These are phyloP conservation scores for Lachancea nothofagi DNA, from an alignment of 805 yeast species.

Conservation along the genomic window DNA sequence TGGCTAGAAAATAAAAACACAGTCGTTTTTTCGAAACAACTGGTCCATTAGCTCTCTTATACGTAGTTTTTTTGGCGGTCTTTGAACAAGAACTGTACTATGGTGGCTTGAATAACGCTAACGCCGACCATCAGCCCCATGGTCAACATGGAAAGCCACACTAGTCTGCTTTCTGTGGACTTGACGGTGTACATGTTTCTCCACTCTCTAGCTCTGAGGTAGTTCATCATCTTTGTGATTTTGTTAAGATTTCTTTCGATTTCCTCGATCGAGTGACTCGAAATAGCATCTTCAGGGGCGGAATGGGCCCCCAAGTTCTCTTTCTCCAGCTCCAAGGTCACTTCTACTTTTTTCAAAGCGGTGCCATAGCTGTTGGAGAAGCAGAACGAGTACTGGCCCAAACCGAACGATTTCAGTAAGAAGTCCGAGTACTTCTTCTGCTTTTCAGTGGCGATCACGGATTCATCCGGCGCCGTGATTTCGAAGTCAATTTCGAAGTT, in stretches of 20 bases:
- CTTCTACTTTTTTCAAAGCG: slow-evolving; percentile 58
- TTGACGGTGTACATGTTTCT: slow-evolving; percentile 90
- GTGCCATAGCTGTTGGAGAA: slow-evolving; percentile 61
- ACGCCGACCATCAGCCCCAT: slow-evolving; percentile 70
- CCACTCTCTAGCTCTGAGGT: slow-evolving; percentile 93
- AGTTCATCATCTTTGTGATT: slow-evolving; percentile 60
- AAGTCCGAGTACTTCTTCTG: slow-evolving; percentile 63
- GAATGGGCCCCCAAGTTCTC: slow-evolving; percentile 39
- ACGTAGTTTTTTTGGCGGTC: slow-evolving; percentile 39
- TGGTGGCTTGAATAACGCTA: slow-evolving; percentile 70
- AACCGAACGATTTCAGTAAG: slow-evolving; percentile 48
- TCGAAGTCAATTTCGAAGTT: slow-evolving; percentile 61
- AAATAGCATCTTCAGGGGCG: slow-evolving; percentile 45
- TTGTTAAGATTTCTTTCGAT: slow-evolving; percentile 56
- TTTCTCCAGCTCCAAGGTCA: slow-evolving; percentile 50
- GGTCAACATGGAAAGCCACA: slow-evolving; percentile 68
- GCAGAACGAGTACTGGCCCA: slow-evolving; percentile 63
- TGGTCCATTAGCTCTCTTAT: slow-evolving; percentile 12
- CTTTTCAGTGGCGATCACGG: slow-evolving; percentile 42
- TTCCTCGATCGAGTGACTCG: slow-evolving; percentile 50
- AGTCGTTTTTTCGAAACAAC: background rate
- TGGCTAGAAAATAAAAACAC: too few relatives aligned
- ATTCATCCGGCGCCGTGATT: slow-evolving; percentile 50
- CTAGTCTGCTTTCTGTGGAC: slow-evolving; percentile 71
- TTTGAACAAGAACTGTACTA: slow-evolving; percentile 77